A percentile compares a stretch with the other conserved stretches of the same genome.
Conservation (phyloP, 768 basidiomycete genomes). For the Podaxis mareebaensis region DNA sequence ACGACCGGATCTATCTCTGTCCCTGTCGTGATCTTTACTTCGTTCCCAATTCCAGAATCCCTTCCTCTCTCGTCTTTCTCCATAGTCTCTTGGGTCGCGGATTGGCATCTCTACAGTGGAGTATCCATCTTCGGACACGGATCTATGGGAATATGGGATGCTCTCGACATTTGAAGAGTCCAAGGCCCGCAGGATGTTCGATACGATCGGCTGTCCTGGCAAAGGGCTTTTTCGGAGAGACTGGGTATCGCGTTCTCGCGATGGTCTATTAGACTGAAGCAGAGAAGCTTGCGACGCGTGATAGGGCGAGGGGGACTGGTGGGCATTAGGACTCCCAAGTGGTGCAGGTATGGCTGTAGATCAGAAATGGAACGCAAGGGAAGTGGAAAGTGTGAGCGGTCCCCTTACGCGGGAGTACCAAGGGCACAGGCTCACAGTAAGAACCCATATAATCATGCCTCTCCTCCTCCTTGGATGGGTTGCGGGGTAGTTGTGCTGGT, state of each 20-base stretch:
- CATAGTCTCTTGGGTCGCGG: conserved; percentile 18
- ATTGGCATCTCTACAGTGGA: conserved; percentile 25
- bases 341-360: background rate
- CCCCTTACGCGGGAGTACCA: background rate
- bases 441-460: background rate
- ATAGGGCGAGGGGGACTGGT: conserved; percentile 6
- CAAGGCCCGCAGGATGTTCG: conserved; percentile 61
- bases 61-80: conserved; percentile 52
- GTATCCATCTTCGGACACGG: conserved; percentile 33
- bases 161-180: conserved; percentile 45
- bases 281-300: conserved; percentile 18
- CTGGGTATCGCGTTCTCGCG: conserved; percentile 4
- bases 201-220: conserved; percentile 37
- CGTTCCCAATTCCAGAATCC: conserved; percentile 52
- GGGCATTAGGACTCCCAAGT: background rate
- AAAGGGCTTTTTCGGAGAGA: conserved; percentile 23
- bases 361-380: background rate
- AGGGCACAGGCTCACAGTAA: background rate
- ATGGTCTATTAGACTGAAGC: background rate
- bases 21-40: conserved; percentile 42
- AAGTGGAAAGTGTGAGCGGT: background rate
- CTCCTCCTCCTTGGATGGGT: background rate
- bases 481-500: conserved; percentile 10
- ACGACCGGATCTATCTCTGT: conserved; percentile 31
- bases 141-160: conserved; percentile 23